Base-by-base conservation (phyloP, 2,329 filamentous ascomycete genomes). In the Dryadomyces quercus-mongolicae region DNA sequence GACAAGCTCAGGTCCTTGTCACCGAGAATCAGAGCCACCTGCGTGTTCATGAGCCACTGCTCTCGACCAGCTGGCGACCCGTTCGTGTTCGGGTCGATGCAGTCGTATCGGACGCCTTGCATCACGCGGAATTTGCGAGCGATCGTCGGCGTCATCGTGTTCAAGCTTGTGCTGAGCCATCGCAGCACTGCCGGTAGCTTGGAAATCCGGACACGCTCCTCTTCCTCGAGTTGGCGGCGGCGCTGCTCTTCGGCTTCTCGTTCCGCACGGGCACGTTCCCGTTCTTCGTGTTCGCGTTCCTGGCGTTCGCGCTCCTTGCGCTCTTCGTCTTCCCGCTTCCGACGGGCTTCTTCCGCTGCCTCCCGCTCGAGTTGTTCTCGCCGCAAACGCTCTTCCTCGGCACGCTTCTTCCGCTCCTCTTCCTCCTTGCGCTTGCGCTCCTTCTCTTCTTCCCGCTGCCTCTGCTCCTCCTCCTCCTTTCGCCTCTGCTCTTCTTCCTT, bases 21-120 rank as follows among this genome's bases (percentile, higher is more conserved):
- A 15, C 82, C 82, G 1, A 85, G 69, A 9, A 85, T 72, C 15
- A 85, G 67, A 9, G 82, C 81, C 51, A 77, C 80, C 55, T 84
- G 78, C 3, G 77, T 80, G 61, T 84, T 85, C 51, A 85, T 72
- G 54, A 85, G 66, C 81, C 82, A 85, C 60, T 81, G 80, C 60
- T 84, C 81, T 51, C 80, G 74, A n/a, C 80, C 81, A 49, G 74
- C 75, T 1, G 73, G 60, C 12, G 74, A 77, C 8, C 75, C 75
- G 6, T 74, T 78, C 15, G 74, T 69, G 34, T 73, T 71, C 3
- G 74, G 72, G 15, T 73, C 72, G 55, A 85, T 81, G 4, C 80
- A 84, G 64, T 85, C 81, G 62, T 80, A 84, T 21, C 82, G 77
- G 49, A 82, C 78, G 16, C 81, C 81, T 59, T 79, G 74, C 57